Base-by-base conservation (phyloP, 306 rosid species). In the Lagenaria siceraria region DNA sequence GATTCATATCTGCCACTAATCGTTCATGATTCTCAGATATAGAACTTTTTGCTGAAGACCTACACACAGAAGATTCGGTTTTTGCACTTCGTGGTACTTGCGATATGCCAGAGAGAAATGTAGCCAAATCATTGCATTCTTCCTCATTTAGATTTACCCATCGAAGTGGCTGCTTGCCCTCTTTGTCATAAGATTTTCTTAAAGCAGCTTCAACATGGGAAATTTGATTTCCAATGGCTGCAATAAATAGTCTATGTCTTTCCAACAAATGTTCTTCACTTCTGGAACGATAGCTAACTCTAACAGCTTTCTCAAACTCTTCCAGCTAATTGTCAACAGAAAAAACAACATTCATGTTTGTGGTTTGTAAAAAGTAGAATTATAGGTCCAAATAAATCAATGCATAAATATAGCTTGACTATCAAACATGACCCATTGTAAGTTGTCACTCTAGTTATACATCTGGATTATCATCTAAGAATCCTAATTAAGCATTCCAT, bases 61-160 rank as follows among this genome's bases (percentile, higher is more conserved):
- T 54, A 64, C 25, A 79, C 43, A 85, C 88, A 40, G 80, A 21
- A 49, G 74, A 53, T 62, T 84, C 92, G 68, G 83, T 87, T 77
- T 85, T 85, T 27, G 82, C 68, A 40, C 62, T 83, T 25, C 0
- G 59, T 48, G 76, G 40, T 75, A 77, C 85, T 63, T 82, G 88
- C 71, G 84, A 78, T 18, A 85, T 84, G 72, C 98, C 97, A 14
- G 93, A 85, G 56, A 95, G 91, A 89, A 95, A 95, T 29, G 96
- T 92, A 48, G 97, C 98, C 43, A 95, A 84, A 87, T 95, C 97
- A 81, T 92, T 87, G 58, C 89, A 79, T 83, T 95, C 98, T 35
- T 90, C 96, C 77, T 92, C 89, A 60, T 92, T 91, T 49, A 95
- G 87, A 80, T 89, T 84, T 35, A 95, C 96, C 98, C 98, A 95